Conservation (phyloP, 148 eudicot genomes). For the Silene uniflora region DNA sequence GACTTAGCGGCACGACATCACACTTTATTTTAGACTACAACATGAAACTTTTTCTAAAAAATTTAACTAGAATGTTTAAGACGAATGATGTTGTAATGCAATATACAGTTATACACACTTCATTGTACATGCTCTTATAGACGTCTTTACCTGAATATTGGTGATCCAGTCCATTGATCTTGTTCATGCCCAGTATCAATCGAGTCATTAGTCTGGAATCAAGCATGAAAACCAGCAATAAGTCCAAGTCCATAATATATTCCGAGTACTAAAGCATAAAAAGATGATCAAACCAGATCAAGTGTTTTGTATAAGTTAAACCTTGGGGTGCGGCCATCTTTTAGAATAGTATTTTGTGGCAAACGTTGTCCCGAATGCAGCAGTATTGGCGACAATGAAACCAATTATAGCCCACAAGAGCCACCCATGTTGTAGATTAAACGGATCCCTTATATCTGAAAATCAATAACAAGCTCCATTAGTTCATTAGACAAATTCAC, state of each 20-base stretch:
- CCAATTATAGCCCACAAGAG: constrained; percentile 72
- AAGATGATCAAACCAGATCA: not conserved
- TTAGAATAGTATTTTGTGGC: constrained; percentile 41
- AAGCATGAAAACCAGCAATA: not conserved
- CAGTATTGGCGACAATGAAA: constrained; percentile 45
- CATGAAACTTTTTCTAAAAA: too few species aligned
- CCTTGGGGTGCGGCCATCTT: not conserved
- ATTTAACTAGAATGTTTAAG: not conserved
- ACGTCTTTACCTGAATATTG: not conserved
- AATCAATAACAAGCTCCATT: not conserved
- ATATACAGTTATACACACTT: too few species aligned
- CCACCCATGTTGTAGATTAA: constrained; percentile 66
- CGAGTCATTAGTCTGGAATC: not conserved
- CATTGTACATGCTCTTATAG: too few species aligned
- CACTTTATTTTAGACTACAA: not conserved
- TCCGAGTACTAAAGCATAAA: too few species aligned
- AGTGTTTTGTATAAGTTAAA: not conserved
- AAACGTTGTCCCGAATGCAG: constrained; percentile 46
- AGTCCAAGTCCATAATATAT: not conserved
- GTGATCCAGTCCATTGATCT: not conserved
- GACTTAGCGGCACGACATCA: not conserved
- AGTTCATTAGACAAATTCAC: not conserved
- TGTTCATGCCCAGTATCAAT: not conserved
- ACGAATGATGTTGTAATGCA: too few species aligned
- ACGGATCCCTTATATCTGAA: constrained; percentile 55